Evolutionary conservation across 2,329 filamentous ascomycete genomes (phyloP).

Genomic region (Alternaria ethzedia): DNA sequence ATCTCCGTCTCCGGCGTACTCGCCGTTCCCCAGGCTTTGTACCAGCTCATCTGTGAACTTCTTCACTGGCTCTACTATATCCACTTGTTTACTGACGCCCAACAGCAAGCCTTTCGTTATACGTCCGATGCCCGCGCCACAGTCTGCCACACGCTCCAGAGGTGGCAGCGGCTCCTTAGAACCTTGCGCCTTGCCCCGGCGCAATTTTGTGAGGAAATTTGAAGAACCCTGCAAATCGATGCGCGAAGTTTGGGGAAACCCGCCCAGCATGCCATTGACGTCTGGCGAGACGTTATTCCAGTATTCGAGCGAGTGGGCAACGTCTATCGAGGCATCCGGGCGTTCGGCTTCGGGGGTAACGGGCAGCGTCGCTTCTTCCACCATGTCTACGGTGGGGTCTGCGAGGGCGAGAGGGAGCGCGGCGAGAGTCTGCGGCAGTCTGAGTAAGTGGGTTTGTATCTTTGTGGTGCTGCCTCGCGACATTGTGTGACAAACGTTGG

Average conservation of each 20-base stretch:
- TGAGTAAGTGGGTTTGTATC: neutral
- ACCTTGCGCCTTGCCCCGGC: slow-evolving; percentile 37
- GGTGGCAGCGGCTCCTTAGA: slow-evolving; percentile 32
- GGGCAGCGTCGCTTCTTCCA: slow-evolving; percentile 26
- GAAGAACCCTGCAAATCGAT: slow-evolving; percentile 74
- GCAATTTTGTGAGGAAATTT: slow-evolving; percentile 72
- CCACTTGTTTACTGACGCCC: slow-evolving; percentile 71
- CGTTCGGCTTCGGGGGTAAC: slow-evolving; percentile 24
- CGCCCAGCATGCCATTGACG: slow-evolving; percentile 81
- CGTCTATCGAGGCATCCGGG: slow-evolving; percentile 54
- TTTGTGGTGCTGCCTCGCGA: neutral
- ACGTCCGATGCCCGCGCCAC: slow-evolving; percentile 77
- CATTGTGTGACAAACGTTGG: neutral
- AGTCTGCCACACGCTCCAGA: slow-evolving; percentile 60
- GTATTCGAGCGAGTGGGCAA: slow-evolving; percentile 55
- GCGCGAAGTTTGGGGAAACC: slow-evolving; percentile 70
- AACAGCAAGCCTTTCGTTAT: slow-evolving; percentile 80
- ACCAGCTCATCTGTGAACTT: slow-evolving; percentile 75
- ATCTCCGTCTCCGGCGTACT: slow-evolving; percentile 30
- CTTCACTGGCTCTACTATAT: slow-evolving; percentile 82
- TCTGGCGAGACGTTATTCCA: slow-evolving; percentile 61
- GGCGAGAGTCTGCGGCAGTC: slow-evolving; percentile 4
- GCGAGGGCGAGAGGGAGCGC: neutral
- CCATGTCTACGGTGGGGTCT: slow-evolving; percentile 35
- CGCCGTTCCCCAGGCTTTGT: slow-evolving; percentile 27